These are phyloP conservation scores for Monosporozyma siamensis DNA, from an alignment of 805 yeast species.

Conservation along the genomic window DNA sequence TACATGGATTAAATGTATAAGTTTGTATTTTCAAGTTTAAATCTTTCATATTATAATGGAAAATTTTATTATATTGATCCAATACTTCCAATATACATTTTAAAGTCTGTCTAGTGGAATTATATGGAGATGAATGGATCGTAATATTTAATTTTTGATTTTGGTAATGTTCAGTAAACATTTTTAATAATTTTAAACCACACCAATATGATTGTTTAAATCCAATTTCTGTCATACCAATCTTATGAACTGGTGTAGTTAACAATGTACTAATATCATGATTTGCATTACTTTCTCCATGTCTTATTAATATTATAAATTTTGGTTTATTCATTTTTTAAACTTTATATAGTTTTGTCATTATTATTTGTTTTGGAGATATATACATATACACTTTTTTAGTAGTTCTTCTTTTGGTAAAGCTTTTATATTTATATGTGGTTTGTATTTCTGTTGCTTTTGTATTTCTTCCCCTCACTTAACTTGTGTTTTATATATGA, in stretches of 20 bases:
- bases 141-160: conserved; percentile 45
- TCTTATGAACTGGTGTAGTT: conserved; percentile 67
- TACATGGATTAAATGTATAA: conserved; percentile 1
- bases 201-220: conserved; percentile 51
- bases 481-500: too few species aligned
- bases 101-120: conserved; percentile 75
- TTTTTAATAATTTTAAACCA: conserved; percentile 36
- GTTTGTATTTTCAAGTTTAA: too few species aligned
- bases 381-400: too few species aligned
- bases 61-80: conserved; percentile 24
- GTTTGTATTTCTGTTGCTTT: too few species aligned
- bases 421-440: too few species aligned
- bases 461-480: too few species aligned
- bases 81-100: conserved; percentile 54
- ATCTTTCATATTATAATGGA: too few species aligned
- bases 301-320: conserved; percentile 69
- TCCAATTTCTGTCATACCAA: conserved; percentile 64
- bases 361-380: neutral
- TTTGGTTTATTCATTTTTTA: conserved; percentile 29
- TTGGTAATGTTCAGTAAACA: conserved; percentile 25
- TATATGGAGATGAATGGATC: conserved; percentile 78
- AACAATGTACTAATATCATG: conserved; percentile 71
- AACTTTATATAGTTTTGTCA: neutral
- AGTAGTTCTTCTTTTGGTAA: too few species aligned
- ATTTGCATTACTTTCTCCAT: conserved; percentile 89